Evolutionary conservation across 768 basidiomycete genomes (phyloP).

Genomic region (Panaeolus cyanescens): DNA sequence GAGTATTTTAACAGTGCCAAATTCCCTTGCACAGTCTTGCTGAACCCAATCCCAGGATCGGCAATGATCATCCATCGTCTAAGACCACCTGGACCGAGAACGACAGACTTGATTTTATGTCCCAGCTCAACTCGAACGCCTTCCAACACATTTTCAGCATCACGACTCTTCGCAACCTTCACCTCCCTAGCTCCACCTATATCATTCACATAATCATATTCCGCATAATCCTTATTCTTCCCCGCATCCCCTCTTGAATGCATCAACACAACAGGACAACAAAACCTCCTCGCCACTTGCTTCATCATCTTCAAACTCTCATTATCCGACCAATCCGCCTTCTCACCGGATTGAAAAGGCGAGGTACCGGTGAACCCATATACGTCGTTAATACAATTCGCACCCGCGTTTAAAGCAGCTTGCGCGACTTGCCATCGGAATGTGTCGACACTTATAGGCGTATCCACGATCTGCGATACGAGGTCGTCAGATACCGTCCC

Average conservation of each 20-base stretch:
- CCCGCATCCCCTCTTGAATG: conserved; percentile 89
- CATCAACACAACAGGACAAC: conserved; percentile 89
- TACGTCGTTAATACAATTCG: conserved; percentile 94
- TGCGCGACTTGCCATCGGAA: conserved; percentile 83
- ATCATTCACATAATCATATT: conserved; percentile 40
- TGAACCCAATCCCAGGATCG: conserved; percentile 95
- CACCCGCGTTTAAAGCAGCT: conserved; percentile 77
- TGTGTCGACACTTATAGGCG: conserved; percentile 83
- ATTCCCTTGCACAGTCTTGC: conserved; percentile 81
- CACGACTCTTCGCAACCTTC: neutral
- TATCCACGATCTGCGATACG: conserved; percentile 14
- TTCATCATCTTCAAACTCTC: conserved; percentile 63
- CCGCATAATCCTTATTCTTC: conserved; percentile 63
- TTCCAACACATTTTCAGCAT: conserved; percentile 44
- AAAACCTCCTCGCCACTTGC: conserved; percentile 56
- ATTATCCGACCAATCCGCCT: conserved; percentile 12
- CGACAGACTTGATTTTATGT: conserved; percentile 59
- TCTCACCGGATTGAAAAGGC: conserved; percentile 33
- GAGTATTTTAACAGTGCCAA: conserved; percentile 61
- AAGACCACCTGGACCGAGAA: conserved; percentile 71
- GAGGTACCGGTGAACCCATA: conserved; percentile 74
- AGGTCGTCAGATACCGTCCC: conserved; percentile 17
- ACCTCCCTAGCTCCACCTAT: neutral
- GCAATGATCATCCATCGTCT: conserved; percentile 86
- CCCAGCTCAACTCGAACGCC: conserved; percentile 78